Evolutionary conservation across 2,329 filamentous ascomycete species (phyloP).

Genomic region (Trichoderma atrobrunneum): DNA sequence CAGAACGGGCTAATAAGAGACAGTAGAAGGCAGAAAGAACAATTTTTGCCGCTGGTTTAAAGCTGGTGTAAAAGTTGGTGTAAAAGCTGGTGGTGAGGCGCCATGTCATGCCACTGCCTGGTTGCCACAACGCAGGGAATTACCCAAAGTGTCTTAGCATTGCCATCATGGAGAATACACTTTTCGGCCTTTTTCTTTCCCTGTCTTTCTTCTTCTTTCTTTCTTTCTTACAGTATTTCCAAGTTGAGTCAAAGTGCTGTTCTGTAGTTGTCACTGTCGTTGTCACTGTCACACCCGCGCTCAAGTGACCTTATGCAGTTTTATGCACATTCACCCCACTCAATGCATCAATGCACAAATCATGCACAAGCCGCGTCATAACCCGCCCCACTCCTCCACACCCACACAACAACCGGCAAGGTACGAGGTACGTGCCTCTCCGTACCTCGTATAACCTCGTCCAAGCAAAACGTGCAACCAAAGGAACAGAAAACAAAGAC

Average conservation of each 20-base stretch:
- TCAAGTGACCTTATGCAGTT: not conserved
- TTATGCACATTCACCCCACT: not conserved
- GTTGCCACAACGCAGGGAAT: not conserved
- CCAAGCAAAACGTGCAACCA: not conserved
- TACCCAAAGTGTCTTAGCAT: not conserved
- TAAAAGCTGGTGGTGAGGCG: not conserved
- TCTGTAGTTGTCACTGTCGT: not conserved
- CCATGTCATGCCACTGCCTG: not conserved
- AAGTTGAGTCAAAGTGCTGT: no score
- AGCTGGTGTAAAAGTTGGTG: not conserved
- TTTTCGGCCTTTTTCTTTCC: not conserved
- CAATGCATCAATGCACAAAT: not conserved
- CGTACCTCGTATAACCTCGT: not conserved
- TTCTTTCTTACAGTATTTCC: not conserved
- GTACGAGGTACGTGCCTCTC: not conserved
- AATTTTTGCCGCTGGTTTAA: not conserved
- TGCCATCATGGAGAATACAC: not conserved
- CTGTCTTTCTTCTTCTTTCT: no score
- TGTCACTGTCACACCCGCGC: not conserved
- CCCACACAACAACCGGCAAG: not conserved
- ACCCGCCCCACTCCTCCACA: not conserved
- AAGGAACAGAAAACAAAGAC: not conserved
- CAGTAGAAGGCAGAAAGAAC: not conserved
- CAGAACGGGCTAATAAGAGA: not conserved
- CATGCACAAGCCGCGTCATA: constrained; percentile 1